Evolutionary conservation across 2,329 filamentous ascomycete genomes (phyloP).

Genomic region (Penicillium sumatraense): DNA sequence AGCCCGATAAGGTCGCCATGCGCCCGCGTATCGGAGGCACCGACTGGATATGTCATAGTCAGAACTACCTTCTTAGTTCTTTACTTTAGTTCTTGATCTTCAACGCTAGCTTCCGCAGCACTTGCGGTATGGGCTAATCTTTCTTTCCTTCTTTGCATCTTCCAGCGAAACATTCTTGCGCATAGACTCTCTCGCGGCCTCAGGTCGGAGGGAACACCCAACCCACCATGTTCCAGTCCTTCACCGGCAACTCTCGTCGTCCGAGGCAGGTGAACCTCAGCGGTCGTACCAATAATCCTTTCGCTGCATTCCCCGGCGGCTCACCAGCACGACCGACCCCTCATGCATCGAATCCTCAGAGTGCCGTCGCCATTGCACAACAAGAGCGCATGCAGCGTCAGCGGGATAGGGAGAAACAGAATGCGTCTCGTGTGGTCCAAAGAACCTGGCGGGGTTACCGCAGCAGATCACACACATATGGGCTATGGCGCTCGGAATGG

Average conservation of each 20-base stretch:
- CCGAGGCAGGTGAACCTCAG: slow-evolving; percentile 93
- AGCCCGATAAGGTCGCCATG: slow-evolving; percentile 26
- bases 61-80: too few species aligned
- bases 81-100: too few species aligned
- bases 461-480: slow-evolving; percentile 62
- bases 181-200: slow-evolving; percentile 9
- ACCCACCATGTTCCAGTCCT: slow-evolving; percentile 86
- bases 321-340: slow-evolving; percentile 59
- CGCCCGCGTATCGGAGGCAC: slow-evolving; percentile 20
- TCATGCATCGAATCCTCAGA: slow-evolving; percentile 67
- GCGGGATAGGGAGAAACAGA: slow-evolving; percentile 75
- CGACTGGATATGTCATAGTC: slow-evolving; percentile 32
- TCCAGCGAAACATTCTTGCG: slow-evolving; percentile 8
- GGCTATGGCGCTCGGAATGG: slow-evolving; percentile 64
- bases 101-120: slow-evolving; percentile 10
- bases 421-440: slow-evolving; percentile 76
- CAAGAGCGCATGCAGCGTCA: slow-evolving; percentile 82
- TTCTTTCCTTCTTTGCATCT: slow-evolving; percentile 16
- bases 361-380: slow-evolving; percentile 82
- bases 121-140: slow-evolving; percentile 27
- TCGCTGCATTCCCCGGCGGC: slow-evolving; percentile 59
- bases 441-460: slow-evolving; percentile 79
- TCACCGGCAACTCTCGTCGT: slow-evolving; percentile 84
- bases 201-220: slow-evolving; percentile 12
- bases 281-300: slow-evolving; percentile 80